phyloP scores from a whole-genome alignment of 768 basidiomycete species.

The Pleurotus cornucopiae region DNA sequence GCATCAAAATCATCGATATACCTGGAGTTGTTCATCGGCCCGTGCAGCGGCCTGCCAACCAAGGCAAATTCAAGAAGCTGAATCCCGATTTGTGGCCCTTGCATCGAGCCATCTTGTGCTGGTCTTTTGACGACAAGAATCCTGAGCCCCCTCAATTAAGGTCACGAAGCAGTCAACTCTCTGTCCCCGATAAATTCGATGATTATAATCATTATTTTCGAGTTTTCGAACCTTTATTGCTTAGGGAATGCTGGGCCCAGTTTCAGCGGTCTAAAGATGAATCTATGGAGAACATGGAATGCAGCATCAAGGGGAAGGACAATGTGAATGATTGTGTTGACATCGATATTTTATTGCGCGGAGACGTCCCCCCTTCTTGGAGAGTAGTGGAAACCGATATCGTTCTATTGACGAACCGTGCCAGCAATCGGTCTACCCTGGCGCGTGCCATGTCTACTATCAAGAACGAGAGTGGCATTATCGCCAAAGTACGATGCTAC shows the following conservation, averaged over 20 bases:
- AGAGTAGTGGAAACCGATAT: constrained; percentile 79
- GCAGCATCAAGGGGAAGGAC: constrained; percentile 63
- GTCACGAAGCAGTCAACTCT: constrained; percentile 25
- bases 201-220: constrained; percentile 64
- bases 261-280: constrained; percentile 76
- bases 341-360: constrained; percentile 61
- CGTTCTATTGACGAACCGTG: constrained; percentile 66
- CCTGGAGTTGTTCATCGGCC: constrained; percentile 37
- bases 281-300: constrained; percentile 44
- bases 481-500: constrained; percentile 58
- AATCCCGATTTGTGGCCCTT: constrained; percentile 81
- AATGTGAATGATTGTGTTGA: constrained; percentile 83
- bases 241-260: constrained; percentile 91
- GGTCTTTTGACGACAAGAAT: constrained; percentile 75
- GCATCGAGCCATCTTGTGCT: constrained; percentile 75
- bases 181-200: constrained; percentile 63
- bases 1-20: constrained; percentile 59
- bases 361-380: constrained; percentile 64
- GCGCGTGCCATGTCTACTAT: constrained; percentile 53
- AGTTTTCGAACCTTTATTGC: constrained; percentile 79
- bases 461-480: constrained; percentile 32
- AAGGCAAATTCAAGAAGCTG: constrained; percentile 62
- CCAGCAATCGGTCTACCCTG: constrained; percentile 51
- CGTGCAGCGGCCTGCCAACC: constrained; percentile 44
- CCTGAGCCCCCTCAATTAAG: constrained; percentile 51